Percentiles rank a stretch among this genome's conserved stretches.
These are phyloP conservation scores for Claviceps purpurea DNA, from an alignment of 2,329 filamentous ascomycete genomes.

Conservation along the genomic window DNA sequence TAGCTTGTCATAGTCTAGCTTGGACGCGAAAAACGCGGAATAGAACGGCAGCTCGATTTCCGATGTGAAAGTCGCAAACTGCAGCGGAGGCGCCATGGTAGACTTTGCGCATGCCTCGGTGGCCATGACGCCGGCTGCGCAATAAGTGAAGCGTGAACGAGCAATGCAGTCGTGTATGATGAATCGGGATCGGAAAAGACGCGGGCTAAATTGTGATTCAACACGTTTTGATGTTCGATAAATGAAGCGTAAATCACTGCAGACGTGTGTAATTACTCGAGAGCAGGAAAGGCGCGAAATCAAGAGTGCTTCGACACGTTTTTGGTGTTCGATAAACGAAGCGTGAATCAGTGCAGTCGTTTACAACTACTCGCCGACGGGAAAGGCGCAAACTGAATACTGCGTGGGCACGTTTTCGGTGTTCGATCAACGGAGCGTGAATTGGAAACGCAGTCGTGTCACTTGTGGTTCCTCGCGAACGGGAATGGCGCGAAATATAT, in stretches of 20 bases:
- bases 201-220: neutral
- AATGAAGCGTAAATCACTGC: neutral
- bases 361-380: neutral
- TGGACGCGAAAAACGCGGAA: conserved; percentile 76
- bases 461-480: neutral
- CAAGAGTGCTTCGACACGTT: neutral
- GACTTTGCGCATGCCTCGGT: neutral
- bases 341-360: neutral
- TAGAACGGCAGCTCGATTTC: conserved; percentile 96
- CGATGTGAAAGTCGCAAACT: conserved; percentile 81
- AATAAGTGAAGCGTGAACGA: neutral
- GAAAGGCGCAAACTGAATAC: neutral
- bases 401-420: neutral
- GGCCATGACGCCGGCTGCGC: neutral
- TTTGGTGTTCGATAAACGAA: too few relatives aligned
- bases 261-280: neutral
- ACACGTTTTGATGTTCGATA: neutral
- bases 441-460: neutral
- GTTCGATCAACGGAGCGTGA: neutral
- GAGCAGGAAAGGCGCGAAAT: neutral
- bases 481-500: neutral
- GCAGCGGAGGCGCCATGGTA: conserved; percentile 39
- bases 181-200: neutral
- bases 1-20: conserved; percentile 94
- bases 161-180: neutral